Evolutionary conservation across 2,329 filamentous ascomycete genomes (phyloP), one percentile per base, ranked within the genome.

Genomic region (Microascus cirrosus): DNA sequence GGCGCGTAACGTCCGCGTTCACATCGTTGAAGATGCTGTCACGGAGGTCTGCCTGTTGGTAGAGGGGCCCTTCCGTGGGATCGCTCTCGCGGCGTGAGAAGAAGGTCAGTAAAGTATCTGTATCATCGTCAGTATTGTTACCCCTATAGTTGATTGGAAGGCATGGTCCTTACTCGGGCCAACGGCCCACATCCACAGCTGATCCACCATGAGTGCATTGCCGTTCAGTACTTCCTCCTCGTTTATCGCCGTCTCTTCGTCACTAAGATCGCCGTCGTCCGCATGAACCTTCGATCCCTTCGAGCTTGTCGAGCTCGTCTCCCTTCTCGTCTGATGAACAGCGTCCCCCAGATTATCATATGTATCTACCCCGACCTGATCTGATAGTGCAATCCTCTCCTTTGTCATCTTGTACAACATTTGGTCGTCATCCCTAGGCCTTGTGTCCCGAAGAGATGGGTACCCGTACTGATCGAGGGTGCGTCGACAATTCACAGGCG

Each of bases 341-440:
- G 63, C 39, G 54, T 57, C n/a, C 60, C 59, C 22, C 58, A 55
- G 12, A 24, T 36, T 20, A 18, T 57, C 55, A 42, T 57, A 57
- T 18, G 55, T 53, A n/a, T 57, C 55, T 12, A 36, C 50, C 56
- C 56, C 56, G 10, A 53, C 56, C 28, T 54, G 51, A 34, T 58
- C 56, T 24, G 56, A 58, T 15, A 54, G 42, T 22, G 56, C 6
- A 15, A 58, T 54, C 13, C 56, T 68, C 58, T 79, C 71, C 62
- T 82, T 83, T 1, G 81, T 84, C 1, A 85, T 69, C 62, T 86
- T 86, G 67, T 85, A 86, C 7, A 86, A 68, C 79, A 86, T 85
- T 65, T 86, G 83, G 50, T 86, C 83, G 51, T 84, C 81, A 50
- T 86, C 84, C 20, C 83, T 71, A 0, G 81, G 79, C 50, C 80